phyloP scores from a whole-genome alignment of 2,329 filamentous ascomycete genomes.

The Apiospora arundinis region DNA sequence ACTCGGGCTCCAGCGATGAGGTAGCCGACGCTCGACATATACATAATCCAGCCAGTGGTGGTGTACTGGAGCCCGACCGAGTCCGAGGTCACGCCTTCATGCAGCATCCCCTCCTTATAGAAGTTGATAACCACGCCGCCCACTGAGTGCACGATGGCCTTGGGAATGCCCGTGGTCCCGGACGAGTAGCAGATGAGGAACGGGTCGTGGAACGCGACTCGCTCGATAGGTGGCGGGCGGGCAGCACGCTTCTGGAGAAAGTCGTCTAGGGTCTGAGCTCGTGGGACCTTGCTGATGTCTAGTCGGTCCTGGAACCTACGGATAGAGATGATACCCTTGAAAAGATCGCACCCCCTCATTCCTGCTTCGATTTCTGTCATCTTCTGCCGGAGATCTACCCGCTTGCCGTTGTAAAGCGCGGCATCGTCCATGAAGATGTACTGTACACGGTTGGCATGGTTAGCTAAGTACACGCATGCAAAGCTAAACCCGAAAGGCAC shows the following conservation, averaged over 20 bases:
- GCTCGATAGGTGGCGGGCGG: conserved; percentile 57
- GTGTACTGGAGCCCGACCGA: conserved; percentile 61
- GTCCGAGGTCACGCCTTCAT: conserved; percentile 49
- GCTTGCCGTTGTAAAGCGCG: conserved; percentile 80
- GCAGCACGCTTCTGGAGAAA: conserved; percentile 49
- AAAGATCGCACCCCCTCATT: conserved; percentile 64
- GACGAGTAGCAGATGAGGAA: conserved; percentile 81
- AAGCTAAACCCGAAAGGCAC: neutral
- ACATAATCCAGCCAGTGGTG: conserved; percentile 90
- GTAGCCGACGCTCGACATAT: conserved; percentile 65
- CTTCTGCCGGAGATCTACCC: conserved; percentile 73
- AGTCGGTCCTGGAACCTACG: conserved; percentile 67
- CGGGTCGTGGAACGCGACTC: conserved; percentile 74
- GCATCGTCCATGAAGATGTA: conserved; percentile 86
- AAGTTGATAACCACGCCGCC: conserved; percentile 65
- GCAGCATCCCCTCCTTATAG: conserved; percentile 64
- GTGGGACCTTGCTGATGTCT: conserved; percentile 62
- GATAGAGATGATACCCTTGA: conserved; percentile 69
- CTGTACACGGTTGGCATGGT: conserved; percentile 34
- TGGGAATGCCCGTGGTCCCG: conserved; percentile 83
- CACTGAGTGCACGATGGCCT: conserved; percentile 82
- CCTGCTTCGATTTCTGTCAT: conserved; percentile 71
- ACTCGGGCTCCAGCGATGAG: conserved; percentile 66
- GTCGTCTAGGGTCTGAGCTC: conserved; percentile 49
- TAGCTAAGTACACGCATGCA: neutral